Evolutionary conservation across 805 yeast genomes (phyloP), one percentile per base, ranked within the genome.

Genomic region (Myxozyma geophila): DNA sequence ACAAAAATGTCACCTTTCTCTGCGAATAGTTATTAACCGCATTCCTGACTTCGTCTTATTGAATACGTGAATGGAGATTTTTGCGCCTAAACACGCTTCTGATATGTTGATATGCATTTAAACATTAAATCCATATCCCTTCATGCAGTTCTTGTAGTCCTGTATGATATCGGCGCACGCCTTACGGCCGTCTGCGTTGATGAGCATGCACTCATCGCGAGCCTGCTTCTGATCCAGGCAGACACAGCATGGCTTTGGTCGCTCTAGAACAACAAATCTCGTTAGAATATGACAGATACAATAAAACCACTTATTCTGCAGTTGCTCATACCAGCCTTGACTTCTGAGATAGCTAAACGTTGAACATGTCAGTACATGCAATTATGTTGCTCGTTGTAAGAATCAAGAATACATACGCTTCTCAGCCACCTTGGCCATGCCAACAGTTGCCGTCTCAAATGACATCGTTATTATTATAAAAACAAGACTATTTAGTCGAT

Each of bases 191-290:
- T 87, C 87, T 54, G 97, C 97, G 71, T 89, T 86, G 70, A 84
- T 78, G 67, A 93, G 81, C 61, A 93, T 79, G 75, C 98, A 95
- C 72, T 92, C 92, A 73, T 93, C 99, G 73, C 98, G 84, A 28
- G 78, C 75, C 65, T 87, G 82, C 77, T 91, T 91, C 73, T 91
- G 91, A 40, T 88, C 89, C 70, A 87, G 83, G 77, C 98, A 95
- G 23, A 93, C 98, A 74, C 98, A 93, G 78, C 99, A 93, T 63
- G 99, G 98, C 78, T 92, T 93, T 68, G 96, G 96, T 74, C 90
- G 87, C 44, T 62, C 63, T 35, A 60, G 8, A 35, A 43, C 28
- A 28, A 28, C 28, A 35, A 19, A 12, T 3, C 12, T 46, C 3
- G 41, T 49, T 33, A 49, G 37, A 19, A 39, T n/a, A 12, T 12